Percentiles rank a stretch among this genome's conserved stretches.
phyloP scores from a whole-genome alignment of 2,329 filamentous ascomycete genomes.

The Aspergillus sp. region DNA sequence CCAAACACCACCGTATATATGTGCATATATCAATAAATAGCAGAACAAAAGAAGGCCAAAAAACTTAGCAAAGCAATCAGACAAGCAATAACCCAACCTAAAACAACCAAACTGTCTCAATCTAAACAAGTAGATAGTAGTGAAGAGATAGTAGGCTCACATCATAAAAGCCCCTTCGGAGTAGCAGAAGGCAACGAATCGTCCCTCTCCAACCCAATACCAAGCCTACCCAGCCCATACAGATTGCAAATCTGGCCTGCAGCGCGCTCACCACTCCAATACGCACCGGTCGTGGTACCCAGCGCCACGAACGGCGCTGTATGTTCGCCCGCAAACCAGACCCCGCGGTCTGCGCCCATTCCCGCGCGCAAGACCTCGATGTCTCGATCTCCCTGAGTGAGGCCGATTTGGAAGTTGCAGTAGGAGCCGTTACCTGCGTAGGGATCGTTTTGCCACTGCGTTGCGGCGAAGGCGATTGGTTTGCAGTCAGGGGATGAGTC shows the following conservation, averaged over 20 bases:
- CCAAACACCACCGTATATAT: background rate
- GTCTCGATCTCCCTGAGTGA: conserved; percentile 70
- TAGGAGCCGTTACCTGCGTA: conserved; percentile 82
- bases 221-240: conserved; percentile 28
- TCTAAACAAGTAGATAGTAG: background rate
- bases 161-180: background rate
- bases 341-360: conserved; percentile 55
- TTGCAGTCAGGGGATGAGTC: conserved; percentile 57
- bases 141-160: too few relatives aligned
- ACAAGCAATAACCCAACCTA: background rate
- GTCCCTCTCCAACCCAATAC: conserved; percentile 27
- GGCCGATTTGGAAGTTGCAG: conserved; percentile 77
- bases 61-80: background rate
- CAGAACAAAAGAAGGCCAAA: background rate
- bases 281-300: conserved; percentile 86
- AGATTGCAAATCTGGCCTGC: conserved; percentile 55
- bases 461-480: conserved; percentile 66
- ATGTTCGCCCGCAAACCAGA: conserved; percentile 91
- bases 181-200: conserved; percentile 37
- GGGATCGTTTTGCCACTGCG: conserved; percentile 75
- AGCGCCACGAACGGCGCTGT: conserved; percentile 86
- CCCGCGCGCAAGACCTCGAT: conserved; percentile 62
- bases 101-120: background rate
- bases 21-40: background rate
- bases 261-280: conserved; percentile 84